A percentile compares a stretch with the other conserved stretches of the same genome.
Evolutionary conservation across 202 grass and related monocot species (phyloP).

Genomic region (Carex arenaria): DNA sequence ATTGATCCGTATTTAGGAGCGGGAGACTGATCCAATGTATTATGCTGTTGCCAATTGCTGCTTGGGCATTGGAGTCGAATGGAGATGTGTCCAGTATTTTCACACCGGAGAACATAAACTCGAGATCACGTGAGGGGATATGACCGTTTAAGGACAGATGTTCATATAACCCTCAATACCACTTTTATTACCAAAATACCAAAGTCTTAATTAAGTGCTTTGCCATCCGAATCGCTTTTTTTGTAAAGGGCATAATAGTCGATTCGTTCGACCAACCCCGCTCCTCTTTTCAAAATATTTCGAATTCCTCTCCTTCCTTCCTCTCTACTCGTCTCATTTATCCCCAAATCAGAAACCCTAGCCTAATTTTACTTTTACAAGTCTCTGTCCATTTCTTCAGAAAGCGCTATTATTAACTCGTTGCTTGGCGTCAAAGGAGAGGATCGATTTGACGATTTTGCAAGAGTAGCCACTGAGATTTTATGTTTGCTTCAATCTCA

Average conservation of each 20-base stretch:
- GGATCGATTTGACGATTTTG: constrained; percentile 15
- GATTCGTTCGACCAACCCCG: constrained; percentile 6
- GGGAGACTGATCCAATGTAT: no score
- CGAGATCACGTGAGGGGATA: not conserved
- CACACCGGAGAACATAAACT: not conserved
- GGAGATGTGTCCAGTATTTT: not conserved
- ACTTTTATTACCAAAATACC: not conserved
- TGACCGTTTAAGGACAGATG: not conserved
- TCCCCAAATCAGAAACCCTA: constrained; percentile 40
- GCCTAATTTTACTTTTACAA: not conserved
- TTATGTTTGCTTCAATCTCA: constrained; percentile 57
- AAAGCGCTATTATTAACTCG: not conserved
- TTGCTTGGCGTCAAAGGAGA: not conserved
- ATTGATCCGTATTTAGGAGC: no score
- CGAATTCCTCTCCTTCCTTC: constrained; percentile 38
- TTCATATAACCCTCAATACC: not conserved
- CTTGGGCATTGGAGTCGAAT: no score
- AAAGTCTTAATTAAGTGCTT: not conserved
- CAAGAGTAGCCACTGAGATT: constrained; percentile 52
- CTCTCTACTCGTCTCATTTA: not conserved
- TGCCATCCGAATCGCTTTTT: not conserved
- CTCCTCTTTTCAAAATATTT: constrained; percentile 56
- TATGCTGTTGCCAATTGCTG: no score
- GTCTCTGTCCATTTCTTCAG: not conserved
- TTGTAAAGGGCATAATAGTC: not conserved